A percentile compares a stretch with the other conserved stretches of the same genome.
phyloP scores from a whole-genome alignment of 441 rosid genomes.

The Erodium chrysanthum region DNA sequence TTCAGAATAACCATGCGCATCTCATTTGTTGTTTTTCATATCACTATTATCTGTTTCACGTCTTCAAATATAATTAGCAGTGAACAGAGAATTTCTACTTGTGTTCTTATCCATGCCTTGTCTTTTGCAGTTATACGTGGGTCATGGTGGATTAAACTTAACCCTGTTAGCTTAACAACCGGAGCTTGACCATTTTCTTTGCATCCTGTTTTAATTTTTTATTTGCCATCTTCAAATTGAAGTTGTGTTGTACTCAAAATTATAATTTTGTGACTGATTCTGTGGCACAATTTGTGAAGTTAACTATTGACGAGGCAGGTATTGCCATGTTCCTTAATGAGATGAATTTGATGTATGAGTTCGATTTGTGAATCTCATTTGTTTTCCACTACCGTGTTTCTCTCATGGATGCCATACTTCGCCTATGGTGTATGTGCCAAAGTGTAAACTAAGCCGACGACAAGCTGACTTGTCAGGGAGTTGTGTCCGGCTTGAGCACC shows the following conservation, averaged over 20 bases:
- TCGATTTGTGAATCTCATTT: not conserved
- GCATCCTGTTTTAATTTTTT: not conserved
- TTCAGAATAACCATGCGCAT: too few relatives aligned
- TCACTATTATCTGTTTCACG: not conserved
- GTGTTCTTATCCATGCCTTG: not conserved
- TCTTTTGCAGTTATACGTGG: conserved; percentile 17
- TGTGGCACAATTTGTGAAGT: not conserved
- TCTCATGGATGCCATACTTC: too few relatives aligned
- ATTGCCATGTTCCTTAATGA: not conserved
- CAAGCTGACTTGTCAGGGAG: too few relatives aligned
- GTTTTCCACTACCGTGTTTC: too few relatives aligned
- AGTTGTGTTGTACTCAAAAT: not conserved
- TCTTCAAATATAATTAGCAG: not conserved
- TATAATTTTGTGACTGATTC: not conserved
- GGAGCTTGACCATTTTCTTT: not conserved
- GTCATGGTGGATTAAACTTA: not conserved
- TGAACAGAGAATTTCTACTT: not conserved
- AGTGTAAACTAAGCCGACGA: too few relatives aligned
- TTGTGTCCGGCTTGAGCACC: too few relatives aligned
- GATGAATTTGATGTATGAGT: not conserved
- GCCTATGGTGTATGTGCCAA: too few relatives aligned
- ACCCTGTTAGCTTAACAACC: not conserved
- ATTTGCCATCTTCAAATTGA: not conserved
- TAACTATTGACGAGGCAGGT: not conserved
- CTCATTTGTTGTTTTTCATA: not conserved